Base-by-base conservation (phyloP, 2,329 filamentous ascomycete genomes). In the Neocatenulostroma microsporum region DNA sequence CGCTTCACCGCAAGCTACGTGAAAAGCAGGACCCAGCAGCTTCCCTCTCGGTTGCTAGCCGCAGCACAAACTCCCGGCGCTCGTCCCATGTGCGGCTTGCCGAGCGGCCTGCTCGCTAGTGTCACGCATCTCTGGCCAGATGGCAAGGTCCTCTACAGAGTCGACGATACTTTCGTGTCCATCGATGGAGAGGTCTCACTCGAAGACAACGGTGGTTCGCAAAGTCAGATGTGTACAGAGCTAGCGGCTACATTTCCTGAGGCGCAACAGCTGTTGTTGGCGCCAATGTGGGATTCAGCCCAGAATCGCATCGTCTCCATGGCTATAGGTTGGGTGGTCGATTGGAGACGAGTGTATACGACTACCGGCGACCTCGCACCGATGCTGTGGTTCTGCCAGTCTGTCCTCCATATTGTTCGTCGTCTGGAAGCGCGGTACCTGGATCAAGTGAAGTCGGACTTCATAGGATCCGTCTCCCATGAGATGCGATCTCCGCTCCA, bases 401-500 rank as follows among this genome's bases (percentile, higher is more conserved):
- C 68, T 1, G 68, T 73, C 10, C 75, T 76, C 62, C 64, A 70
- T 0, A 74, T 79, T 35, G 60, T 79, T 1, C 64, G 68, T 0
- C 62, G 70, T 2, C 41, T 74, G 30, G 69, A 75, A 39, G 70
- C 69, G 0, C 55, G 68, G 27, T 67, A 66, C 20, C 49, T 53
- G n/a, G 53, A 54, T 14, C 49, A 57, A 28, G 52, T 54, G 7
- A 65, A 39, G 18, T 15, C 18, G 2, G 60, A 61, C 5, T 63
- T 66, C 34, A 57, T 67, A 21, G 58, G 60, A 17, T 63, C 60
- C 4, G 60, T 65, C 14, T 61, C 55, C 3, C 62, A 65, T 37
- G 62, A 65, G 36, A 20, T 50, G 14, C 30, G 46, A n/a, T 36
- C 34, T 13, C 53, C 53, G 4, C 42, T 57, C 2, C 54, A 57